Conservation (phyloP, 1,284 basidiomycete genomes). For the Puccinia horiana region DNA sequence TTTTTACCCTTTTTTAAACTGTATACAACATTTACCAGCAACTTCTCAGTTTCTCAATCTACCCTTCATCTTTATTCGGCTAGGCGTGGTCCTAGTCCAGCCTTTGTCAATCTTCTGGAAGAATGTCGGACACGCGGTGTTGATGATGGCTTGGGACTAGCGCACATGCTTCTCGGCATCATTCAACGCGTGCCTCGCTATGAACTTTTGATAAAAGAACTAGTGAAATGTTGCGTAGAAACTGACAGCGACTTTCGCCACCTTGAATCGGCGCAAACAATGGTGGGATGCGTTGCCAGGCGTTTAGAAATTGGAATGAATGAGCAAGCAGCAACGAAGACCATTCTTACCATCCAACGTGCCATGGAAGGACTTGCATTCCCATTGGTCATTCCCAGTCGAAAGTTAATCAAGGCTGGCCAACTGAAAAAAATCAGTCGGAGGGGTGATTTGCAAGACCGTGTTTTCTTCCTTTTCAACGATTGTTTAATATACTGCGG, state of each 20-base stretch:
- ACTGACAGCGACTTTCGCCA: slow-evolving; percentile 68
- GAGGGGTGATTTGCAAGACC: slow-evolving; percentile 57
- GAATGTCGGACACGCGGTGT: slow-evolving; percentile 65
- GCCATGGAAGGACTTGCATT: slow-evolving; percentile 73
- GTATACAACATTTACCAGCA: slow-evolving; percentile 77
- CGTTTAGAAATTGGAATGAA: slow-evolving; percentile 76
- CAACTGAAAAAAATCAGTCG: slow-evolving; percentile 56
- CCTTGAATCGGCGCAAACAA: slow-evolving; percentile 65
- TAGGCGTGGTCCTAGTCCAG: slow-evolving; percentile 62
- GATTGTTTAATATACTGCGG: slow-evolving; percentile 72
- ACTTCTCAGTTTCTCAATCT: slow-evolving; percentile 70
- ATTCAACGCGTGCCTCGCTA: slow-evolving; percentile 84
- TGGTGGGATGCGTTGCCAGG: slow-evolving; percentile 77
- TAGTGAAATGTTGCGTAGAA: slow-evolving; percentile 68
- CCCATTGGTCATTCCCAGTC: slow-evolving; percentile 73
- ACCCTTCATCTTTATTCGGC: slow-evolving; percentile 63
- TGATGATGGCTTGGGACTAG: slow-evolving; percentile 71
- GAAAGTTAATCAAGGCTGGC: slow-evolving; percentile 72
- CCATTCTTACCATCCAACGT: slow-evolving; percentile 73
- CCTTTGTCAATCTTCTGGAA: slow-evolving; percentile 64
- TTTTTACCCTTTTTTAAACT: slow-evolving; percentile 74
- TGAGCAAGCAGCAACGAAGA: slow-evolving; percentile 71
- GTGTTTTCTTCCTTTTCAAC: slow-evolving; percentile 76
- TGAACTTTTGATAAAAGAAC: slow-evolving; percentile 73
- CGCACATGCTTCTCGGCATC: slow-evolving; percentile 80